Percentiles rank a stretch among this genome's conserved stretches.
These are phyloP conservation scores for Sporobolomyces phaffii DNA, from an alignment of 768 basidiomycete genomes.

Conservation along the genomic window DNA sequence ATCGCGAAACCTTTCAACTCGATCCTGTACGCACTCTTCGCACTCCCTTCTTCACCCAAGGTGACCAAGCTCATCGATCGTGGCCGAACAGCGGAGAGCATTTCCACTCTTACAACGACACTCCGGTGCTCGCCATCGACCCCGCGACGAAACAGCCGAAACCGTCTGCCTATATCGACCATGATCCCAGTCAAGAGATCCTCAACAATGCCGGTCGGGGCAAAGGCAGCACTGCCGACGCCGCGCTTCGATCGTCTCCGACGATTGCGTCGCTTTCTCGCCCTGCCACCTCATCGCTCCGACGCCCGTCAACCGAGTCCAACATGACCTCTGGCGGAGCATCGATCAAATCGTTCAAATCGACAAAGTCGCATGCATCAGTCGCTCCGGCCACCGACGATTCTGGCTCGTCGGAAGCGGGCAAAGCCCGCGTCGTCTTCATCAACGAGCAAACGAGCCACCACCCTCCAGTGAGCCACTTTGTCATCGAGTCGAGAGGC, in stretches of 20 bases:
- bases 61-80: too few species aligned
- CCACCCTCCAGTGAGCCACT: slow-evolving; percentile 90
- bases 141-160: slow-evolving; percentile 41
- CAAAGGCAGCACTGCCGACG: slow-evolving; percentile 8
- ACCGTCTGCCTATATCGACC: slow-evolving; percentile 47
- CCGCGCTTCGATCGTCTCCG: slow-evolving; percentile 1
- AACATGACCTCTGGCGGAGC: slow-evolving; percentile 6
- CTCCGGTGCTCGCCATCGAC: slow-evolving; percentile 45
- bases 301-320: not conserved
- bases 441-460: slow-evolving; percentile 62
- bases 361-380: slow-evolving; percentile 49
- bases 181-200: slow-evolving; percentile 17
- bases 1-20: slow-evolving; percentile 56
- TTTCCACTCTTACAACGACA: slow-evolving; percentile 48
- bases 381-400: not conserved
- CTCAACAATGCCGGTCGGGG: slow-evolving; percentile 27
- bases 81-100: slow-evolving; percentile 48
- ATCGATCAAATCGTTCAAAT: slow-evolving; percentile 40
- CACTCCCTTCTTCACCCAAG: not conserved
- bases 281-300: slow-evolving; percentile 74
- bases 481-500: slow-evolving; percentile 46
- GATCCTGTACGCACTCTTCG: slow-evolving; percentile 42
- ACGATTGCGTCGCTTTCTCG: slow-evolving; percentile 7
- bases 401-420: slow-evolving; percentile 52
- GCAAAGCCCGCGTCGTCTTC: slow-evolving; percentile 41